A percentile compares a stretch with the other conserved stretches of the same genome.
phyloP scores from a whole-genome alignment of 805 yeast species.

The Ogataea haglerorum region DNA sequence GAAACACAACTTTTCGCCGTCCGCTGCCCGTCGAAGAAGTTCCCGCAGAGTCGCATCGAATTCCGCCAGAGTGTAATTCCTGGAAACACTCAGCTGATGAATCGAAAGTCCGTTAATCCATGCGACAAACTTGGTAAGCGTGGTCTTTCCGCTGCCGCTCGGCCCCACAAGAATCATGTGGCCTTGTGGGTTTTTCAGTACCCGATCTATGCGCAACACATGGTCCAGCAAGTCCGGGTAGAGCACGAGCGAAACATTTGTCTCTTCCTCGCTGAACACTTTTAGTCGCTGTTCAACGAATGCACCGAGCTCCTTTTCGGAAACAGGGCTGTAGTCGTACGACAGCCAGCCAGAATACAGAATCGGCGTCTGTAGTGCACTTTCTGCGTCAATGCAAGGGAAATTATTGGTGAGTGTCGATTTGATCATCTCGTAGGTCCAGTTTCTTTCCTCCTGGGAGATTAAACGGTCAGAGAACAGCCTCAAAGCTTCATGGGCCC shows the following conservation, averaged over 20 bases:
- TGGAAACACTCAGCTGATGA: slow-evolving; percentile 53
- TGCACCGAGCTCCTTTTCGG: slow-evolving; percentile 40
- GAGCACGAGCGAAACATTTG: slow-evolving; percentile 56
- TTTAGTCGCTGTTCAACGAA: slow-evolving; percentile 64
- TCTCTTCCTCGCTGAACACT: slow-evolving; percentile 76
- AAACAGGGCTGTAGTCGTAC: slow-evolving; percentile 55
- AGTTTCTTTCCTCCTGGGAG: slow-evolving; percentile 39
- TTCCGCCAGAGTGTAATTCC: slow-evolving; percentile 52
- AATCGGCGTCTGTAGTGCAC: slow-evolving; percentile 47
- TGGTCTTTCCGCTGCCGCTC: slow-evolving; percentile 77
- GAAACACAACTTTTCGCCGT: slow-evolving; percentile 64
- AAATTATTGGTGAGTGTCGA: slow-evolving; percentile 39
- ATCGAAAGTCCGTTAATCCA: slow-evolving; percentile 83
- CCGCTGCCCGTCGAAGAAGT: slow-evolving; percentile 44
- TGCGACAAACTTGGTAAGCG: slow-evolving; percentile 74
- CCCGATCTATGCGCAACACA: slow-evolving; percentile 75
- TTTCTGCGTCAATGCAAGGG: slow-evolving; percentile 39
- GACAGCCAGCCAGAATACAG: slow-evolving; percentile 76
- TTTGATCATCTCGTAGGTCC: slow-evolving; percentile 43
- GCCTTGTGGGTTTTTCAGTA: slow-evolving; percentile 81
- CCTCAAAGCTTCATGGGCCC: slow-evolving; percentile 81
- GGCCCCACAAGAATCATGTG: slow-evolving; percentile 85
- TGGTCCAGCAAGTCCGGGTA: slow-evolving; percentile 73
- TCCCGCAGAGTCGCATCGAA: slow-evolving; percentile 65
- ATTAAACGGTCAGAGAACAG: slow-evolving; percentile 74